Conservation (phyloP, 2,329 filamentous ascomycete species). For the Nigrospora sphaerica region DNA sequence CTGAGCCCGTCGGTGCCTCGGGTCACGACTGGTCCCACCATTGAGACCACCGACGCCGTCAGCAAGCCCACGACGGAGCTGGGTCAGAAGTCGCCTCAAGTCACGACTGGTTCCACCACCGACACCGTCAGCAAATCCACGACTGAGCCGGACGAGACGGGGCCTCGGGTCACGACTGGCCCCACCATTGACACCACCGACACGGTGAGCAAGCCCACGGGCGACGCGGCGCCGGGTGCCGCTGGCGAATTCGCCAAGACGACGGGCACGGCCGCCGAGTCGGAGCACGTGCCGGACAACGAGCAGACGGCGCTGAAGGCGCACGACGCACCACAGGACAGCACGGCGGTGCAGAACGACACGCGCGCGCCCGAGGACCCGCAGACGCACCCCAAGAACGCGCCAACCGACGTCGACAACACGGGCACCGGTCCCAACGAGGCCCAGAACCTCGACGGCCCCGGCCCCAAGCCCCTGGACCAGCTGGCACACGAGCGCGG, state of each 20-base stretch:
- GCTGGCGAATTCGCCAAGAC: conserved; percentile 13
- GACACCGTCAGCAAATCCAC: too few species aligned
- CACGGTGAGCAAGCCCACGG: too few species aligned
- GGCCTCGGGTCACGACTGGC: too few species aligned
- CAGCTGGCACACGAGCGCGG: conserved; percentile 24
- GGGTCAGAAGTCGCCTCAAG: too few species aligned
- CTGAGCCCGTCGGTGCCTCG: too few species aligned
- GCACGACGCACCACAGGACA: conserved; percentile 13
- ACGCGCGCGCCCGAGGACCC: conserved; percentile 29
- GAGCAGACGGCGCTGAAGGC: conserved; percentile 18
- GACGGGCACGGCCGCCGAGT: conserved; percentile 16
- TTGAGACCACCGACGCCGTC: neutral
- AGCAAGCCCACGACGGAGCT: too few species aligned
- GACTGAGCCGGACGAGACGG: too few species aligned
- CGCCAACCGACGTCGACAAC: conserved; percentile 30
- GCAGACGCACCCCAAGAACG: conserved; percentile 22
- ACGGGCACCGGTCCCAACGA: conserved; percentile 22
- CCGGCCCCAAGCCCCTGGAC: conserved; percentile 30
- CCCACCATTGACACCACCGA: too few species aligned
- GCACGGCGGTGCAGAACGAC: conserved; percentile 28
- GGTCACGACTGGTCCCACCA: too few species aligned
- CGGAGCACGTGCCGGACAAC: conserved; percentile 16
- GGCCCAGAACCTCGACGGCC: conserved; percentile 28
- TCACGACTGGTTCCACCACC: too few species aligned
- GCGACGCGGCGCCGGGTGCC: too few species aligned